phyloP scores from a whole-genome alignment of 148 eudicot species.

The Chenopodium formosanum region DNA sequence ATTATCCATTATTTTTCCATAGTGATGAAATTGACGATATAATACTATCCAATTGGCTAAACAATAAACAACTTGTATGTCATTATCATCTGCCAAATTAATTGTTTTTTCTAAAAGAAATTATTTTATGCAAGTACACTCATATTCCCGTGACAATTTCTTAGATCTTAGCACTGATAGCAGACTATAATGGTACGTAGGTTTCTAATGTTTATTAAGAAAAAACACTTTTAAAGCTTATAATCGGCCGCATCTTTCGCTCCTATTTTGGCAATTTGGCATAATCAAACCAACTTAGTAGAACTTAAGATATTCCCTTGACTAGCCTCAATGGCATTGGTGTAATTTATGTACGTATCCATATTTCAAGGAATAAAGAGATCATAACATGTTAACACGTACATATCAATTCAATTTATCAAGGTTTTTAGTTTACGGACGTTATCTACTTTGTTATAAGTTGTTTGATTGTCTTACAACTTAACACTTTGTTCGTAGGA shows the following conservation, averaged over 20 bases:
- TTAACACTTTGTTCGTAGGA: no score
- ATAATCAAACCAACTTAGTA: neutral
- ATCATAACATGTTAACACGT: no score
- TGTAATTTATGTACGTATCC: no score
- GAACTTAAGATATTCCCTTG: no score
- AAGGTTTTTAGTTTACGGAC: no score
- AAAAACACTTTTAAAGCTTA: neutral
- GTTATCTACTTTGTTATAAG: no score
- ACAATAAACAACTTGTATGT: neutral
- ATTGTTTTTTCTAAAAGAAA: neutral
- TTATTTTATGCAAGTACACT: neutral
- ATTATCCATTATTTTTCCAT: no score
- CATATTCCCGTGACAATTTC: neutral
- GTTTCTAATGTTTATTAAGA: neutral
- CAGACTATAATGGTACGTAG: no score
- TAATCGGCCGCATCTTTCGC: neutral
- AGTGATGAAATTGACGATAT: neutral
- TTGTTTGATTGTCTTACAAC: no score
- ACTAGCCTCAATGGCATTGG: no score
- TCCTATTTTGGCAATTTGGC: neutral
- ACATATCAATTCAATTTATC: no score
- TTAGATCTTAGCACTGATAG: neutral
- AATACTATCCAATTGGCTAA: neutral
- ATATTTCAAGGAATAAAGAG: no score
- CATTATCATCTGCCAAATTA: neutral